Percentiles rank a stretch among this genome's conserved stretches.
Evolutionary conservation across 352 stramenopile genomes (phyloP).

Genomic region (Phytophthora brassicae): DNA sequence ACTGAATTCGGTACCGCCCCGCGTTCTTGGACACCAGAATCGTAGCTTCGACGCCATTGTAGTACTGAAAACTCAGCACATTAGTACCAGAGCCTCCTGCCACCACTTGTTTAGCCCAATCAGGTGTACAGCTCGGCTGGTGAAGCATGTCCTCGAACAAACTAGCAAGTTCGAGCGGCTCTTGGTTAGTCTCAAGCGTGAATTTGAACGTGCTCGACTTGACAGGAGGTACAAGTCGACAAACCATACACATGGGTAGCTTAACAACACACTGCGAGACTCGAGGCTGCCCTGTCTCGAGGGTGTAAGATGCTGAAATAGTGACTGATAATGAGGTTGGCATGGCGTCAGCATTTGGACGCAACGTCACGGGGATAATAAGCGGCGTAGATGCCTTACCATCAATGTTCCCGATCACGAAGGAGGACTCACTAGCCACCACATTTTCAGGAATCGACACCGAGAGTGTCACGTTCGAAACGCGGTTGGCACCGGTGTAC

Average conservation of each 20-base stretch:
- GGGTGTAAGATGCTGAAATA: conserved; percentile 72
- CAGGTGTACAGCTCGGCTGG: conserved; percentile 65
- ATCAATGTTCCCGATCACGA: conserved; percentile 74
- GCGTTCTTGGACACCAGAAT: conserved; percentile 91
- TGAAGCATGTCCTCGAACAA: conserved; percentile 90
- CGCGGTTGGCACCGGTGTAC: conserved; percentile 67
- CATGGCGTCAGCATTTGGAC: conserved; percentile 49
- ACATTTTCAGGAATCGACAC: conserved; percentile 69
- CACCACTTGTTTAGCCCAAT: conserved; percentile 71
- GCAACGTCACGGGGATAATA: conserved; percentile 63
- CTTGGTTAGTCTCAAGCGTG: conserved; percentile 86
- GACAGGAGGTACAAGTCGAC: conserved; percentile 67
- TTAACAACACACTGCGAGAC: conserved; percentile 62
- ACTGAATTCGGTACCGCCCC: conserved; percentile 87
- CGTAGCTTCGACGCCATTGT: conserved; percentile 80
- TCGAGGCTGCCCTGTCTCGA: conserved; percentile 68
- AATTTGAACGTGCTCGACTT: conserved; percentile 89
- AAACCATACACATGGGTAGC: conserved; percentile 78
- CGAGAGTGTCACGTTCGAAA: conserved; percentile 79
- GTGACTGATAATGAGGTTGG: conserved; percentile 65
- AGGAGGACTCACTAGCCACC: conserved; percentile 54
- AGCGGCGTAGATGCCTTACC: conserved; percentile 60
- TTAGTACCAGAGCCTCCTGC: conserved; percentile 58
- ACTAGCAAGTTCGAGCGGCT: conserved; percentile 64
- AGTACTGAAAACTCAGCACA: conserved; percentile 89